Conservation (phyloP, 306 rosid species). For the Mimosa pudica region DNA sequence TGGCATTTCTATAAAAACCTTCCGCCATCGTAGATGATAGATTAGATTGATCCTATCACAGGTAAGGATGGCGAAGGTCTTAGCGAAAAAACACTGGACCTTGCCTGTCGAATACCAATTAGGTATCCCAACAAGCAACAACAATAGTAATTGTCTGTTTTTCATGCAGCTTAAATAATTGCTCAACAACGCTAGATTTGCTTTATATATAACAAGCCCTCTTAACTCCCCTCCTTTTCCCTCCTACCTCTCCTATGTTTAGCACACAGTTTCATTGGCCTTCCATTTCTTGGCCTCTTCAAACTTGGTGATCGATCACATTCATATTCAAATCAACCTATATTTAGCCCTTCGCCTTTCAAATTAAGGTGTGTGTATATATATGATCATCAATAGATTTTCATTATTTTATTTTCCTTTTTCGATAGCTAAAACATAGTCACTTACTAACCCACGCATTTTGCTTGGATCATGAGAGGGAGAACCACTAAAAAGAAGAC, state of each 20-base stretch:
- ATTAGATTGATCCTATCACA: constrained; percentile 3
- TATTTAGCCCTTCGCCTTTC: neutral
- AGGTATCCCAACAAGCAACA: constrained; percentile 6
- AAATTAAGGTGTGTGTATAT: neutral
- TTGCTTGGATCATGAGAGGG: no score
- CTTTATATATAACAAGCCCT: constrained; percentile 35
- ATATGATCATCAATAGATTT: neutral
- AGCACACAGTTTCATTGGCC: neutral
- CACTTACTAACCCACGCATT: no score
- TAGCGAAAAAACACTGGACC: constrained; percentile 26
- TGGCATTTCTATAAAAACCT: constrained; percentile 33
- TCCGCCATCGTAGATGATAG: constrained; percentile 34
- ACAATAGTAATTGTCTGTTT: neutral
- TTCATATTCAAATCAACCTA: no score
- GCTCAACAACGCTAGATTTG: neutral
- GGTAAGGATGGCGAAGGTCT: constrained; percentile 42
- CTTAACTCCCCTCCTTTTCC: neutral
- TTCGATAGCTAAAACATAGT: neutral
- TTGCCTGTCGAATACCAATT: constrained; percentile 35
- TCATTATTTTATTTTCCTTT: neutral
- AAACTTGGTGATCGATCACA: neutral
- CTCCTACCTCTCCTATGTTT: neutral
- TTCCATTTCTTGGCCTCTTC: neutral
- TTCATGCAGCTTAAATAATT: neutral
- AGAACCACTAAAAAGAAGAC: no score